phyloP scores from a whole-genome alignment of 257 asterid genomes.

The Salvia miltiorrhiza region DNA sequence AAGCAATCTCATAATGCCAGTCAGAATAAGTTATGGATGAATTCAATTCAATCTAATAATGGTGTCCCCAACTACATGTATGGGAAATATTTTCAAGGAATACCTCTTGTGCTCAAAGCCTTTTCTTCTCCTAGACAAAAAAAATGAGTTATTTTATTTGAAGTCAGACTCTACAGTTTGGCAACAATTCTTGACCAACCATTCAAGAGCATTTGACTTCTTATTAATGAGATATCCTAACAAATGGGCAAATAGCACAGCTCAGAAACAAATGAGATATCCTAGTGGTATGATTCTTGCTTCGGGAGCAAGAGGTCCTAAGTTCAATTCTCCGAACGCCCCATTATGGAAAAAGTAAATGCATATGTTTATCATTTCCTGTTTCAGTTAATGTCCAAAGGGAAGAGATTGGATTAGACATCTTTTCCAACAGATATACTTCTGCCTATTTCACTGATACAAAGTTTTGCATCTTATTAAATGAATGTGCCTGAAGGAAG shows the following conservation, averaged over 20 bases:
- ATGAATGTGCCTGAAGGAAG: background rate
- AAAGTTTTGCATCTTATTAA: background rate
- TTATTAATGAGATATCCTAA: background rate
- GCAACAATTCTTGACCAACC: background rate
- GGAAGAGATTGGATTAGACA: background rate
- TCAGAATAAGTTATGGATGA: background rate
- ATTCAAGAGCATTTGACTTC: background rate
- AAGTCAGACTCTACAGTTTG: background rate
- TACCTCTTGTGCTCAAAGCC: background rate
- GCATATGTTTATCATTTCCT: background rate
- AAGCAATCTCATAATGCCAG: background rate
- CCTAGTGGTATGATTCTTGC: constrained; percentile 41
- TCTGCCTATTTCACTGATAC: background rate
- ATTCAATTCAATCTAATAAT: background rate
- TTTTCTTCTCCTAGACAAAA: background rate
- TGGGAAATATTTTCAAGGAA: background rate
- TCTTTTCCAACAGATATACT: background rate
- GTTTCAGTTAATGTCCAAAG: background rate
- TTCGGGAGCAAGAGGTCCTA: constrained; percentile 80
- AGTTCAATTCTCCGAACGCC: constrained; percentile 64
- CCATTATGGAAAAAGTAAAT: constrained; percentile 29
- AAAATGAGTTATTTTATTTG: background rate
- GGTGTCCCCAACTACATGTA: background rate
- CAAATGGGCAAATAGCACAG: background rate
- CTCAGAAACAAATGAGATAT: background rate